Evolutionary conservation across 306 rosid genomes (phyloP), one percentile per base, ranked within the genome.

Genomic region (Gastrolobium villosum): DNA sequence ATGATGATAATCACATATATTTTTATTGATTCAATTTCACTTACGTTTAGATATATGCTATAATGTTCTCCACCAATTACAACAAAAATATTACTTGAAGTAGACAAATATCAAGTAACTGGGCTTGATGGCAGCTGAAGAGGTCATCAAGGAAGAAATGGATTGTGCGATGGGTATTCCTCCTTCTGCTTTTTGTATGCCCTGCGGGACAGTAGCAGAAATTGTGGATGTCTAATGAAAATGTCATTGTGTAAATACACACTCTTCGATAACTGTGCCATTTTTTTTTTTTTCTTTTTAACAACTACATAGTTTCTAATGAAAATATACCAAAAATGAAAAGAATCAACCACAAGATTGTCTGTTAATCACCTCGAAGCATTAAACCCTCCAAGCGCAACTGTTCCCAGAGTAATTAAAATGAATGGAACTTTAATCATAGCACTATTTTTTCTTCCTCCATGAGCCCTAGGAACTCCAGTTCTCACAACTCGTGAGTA

Each of bases 101-200:
- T 52, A 31, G 32, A 34, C 65, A 4, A 34, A 57, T 15, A 28
- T 57, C 9, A 68, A 10, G 71, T 50, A 2, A 37, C 64, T 44
- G 41, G 41, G 35, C 15, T 61, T 20, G 56, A 50, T 52, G 53
- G 44, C 37, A 57, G 26, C 62, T 37, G 1, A 14, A 43, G 64
- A 45, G 39, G 75, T 54, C 54, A 59, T 90, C 91, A 91, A 63
- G 96, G 96, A 77, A 91, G 91, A 87, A 92, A 90, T 46, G 97
- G 97, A 86, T 92, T 88, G 87, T 92, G 92, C 32, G 97, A 92
- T 76, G 93, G 93, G 83, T 87, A 87, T 26, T 80, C 76, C 77
- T 87, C 87, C 84, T 90, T 90, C 55, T 92, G 89, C 83, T 66
- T 90, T 84, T 74, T 88, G 82, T 88, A 90, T 70, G 97, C 93